A percentile compares a stretch with the other conserved stretches of the same genome.
phyloP scores from a whole-genome alignment of 1,139 yeast species.

The Candida mesenterica region DNA sequence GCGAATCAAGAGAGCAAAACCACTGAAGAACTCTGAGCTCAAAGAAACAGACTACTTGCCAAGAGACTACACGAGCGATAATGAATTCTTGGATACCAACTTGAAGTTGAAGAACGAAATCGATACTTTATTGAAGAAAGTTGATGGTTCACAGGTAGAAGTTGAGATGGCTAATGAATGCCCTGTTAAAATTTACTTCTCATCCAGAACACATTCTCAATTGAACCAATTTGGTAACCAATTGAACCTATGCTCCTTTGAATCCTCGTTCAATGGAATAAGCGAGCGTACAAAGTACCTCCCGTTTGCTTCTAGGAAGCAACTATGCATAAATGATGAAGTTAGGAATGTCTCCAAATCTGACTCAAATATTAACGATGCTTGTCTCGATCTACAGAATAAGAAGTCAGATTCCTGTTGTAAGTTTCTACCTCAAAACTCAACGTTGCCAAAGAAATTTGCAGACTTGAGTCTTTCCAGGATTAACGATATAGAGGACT shows the following conservation, averaged over 20 bases:
- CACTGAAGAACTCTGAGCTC: constrained; percentile 2
- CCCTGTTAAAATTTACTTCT: constrained; percentile 53
- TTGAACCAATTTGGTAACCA: constrained; percentile 79
- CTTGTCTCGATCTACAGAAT: constrained; percentile 72
- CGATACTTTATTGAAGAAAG: constrained; percentile 36
- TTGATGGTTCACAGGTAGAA: constrained; percentile 25
- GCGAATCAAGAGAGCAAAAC: constrained; percentile 1
- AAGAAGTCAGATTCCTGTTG: constrained; percentile 40
- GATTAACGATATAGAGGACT: constrained; percentile 81
- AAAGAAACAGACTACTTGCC: constrained; percentile 33
- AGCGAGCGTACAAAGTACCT: constrained; percentile 52
- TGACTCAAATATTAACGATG: constrained; percentile 69
- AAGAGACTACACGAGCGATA: constrained; percentile 38
- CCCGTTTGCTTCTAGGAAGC: constrained; percentile 82
- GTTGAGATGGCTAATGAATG: constrained; percentile 28
- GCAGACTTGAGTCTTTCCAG: constrained; percentile 59
- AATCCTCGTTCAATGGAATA: constrained; percentile 52
- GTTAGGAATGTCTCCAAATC: constrained; percentile 42
- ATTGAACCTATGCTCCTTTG: constrained; percentile 59
- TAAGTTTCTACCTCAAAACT: constrained; percentile 45
- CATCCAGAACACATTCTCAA: constrained; percentile 93
- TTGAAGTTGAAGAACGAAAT: constrained; percentile 42
- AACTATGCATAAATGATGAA: constrained; percentile 71
- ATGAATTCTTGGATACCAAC: constrained; percentile 15
- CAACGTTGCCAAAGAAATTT: constrained; percentile 41